Percentiles rank a stretch among this genome's conserved stretches.
These are phyloP conservation scores for Dothiorella sarmentorum DNA, from an alignment of 2,329 filamentous ascomycete species.

Conservation along the genomic window DNA sequence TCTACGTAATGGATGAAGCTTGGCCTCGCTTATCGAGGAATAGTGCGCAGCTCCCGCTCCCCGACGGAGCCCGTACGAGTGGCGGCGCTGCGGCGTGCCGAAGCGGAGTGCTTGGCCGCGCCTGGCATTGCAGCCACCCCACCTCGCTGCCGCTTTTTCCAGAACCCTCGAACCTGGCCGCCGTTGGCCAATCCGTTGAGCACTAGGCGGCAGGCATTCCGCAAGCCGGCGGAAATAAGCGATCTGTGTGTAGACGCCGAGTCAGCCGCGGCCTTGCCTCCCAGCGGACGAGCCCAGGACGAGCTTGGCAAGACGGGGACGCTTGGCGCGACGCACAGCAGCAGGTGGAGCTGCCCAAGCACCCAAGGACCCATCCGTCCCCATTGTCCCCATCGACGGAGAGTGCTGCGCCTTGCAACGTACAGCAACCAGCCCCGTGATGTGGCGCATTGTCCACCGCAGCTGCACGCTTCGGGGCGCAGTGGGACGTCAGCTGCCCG, in stretches of 20 bases:
- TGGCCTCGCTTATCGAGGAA: slow-evolving; percentile 16
- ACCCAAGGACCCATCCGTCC: background rate
- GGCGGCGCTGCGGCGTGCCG: slow-evolving; percentile 5
- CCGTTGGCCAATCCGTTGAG: background rate
- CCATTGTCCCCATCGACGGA: background rate
- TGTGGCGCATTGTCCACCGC: slow-evolving; percentile 15
- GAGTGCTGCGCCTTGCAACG: slow-evolving; percentile 11
- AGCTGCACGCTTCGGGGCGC: slow-evolving; percentile 12
- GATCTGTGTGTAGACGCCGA: slow-evolving; percentile 15
- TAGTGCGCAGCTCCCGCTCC: slow-evolving; percentile 11
- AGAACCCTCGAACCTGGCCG: slow-evolving; percentile 9
- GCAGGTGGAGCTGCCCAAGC: slow-evolving; percentile 11
- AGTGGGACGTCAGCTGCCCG: slow-evolving; percentile 15
- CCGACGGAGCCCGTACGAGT: slow-evolving; percentile 3
- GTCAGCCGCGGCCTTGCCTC: background rate
- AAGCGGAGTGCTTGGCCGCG: slow-evolving; percentile 13
- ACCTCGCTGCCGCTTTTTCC: slow-evolving; percentile 9
- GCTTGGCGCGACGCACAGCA: slow-evolving; percentile 4
- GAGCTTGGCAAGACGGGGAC: background rate
- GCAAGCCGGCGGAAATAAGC: slow-evolving; percentile 9
- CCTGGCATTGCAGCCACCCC: slow-evolving; percentile 1
- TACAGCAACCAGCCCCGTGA: slow-evolving; percentile 6
- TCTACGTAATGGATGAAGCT: slow-evolving; percentile 17
- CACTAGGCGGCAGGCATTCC: background rate
- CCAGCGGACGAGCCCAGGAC: slow-evolving; percentile 4